Percentiles rank a stretch among this genome's conserved stretches.
Evolutionary conservation across 495 filamentous ascomycete species (phyloP).

Genomic region (Penicillium riverlandense): DNA sequence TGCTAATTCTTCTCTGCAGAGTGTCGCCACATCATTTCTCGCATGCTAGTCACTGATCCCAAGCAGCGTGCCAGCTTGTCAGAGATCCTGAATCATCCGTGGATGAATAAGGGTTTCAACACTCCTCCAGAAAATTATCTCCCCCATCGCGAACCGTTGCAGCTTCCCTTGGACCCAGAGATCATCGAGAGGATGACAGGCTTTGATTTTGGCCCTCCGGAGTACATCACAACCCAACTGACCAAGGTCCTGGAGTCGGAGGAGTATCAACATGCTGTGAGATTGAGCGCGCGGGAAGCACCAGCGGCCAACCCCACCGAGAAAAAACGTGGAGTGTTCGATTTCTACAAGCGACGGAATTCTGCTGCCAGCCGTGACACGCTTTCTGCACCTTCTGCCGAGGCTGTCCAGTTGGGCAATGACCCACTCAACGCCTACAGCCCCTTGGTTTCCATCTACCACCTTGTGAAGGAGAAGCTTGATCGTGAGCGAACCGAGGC

Average conservation of each 20-base stretch:
- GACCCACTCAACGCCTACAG: conserved; percentile 93
- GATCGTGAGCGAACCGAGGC: conserved; percentile 66
- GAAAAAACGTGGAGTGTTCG: conserved; percentile 85
- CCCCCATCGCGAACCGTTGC: conserved; percentile 73
- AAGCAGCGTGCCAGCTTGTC: conserved; percentile 74
- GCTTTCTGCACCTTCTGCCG: conserved; percentile 75
- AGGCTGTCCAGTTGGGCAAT: conserved; percentile 71
- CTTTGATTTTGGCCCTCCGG: conserved; percentile 90
- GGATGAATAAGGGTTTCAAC: conserved; percentile 92
- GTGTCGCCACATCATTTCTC: conserved; percentile 85
- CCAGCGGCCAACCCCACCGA: conserved; percentile 62
- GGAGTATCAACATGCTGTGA: conserved; percentile 80
- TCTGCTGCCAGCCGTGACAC: conserved; percentile 81
- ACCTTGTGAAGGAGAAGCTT: conserved; percentile 89
- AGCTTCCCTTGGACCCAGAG: conserved; percentile 73
- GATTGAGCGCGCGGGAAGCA: conserved; percentile 58
- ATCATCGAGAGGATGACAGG: conserved; percentile 92
- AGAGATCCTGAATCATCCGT: conserved; percentile 95
- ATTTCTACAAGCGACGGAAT: conserved; percentile 94
- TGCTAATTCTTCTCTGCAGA: conserved; percentile 43
- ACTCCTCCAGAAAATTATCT: conserved; percentile 85
- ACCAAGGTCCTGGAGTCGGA: conserved; percentile 81
- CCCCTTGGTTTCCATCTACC: conserved; percentile 90
- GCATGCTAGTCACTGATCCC: conserved; percentile 96
- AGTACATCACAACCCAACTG: conserved; percentile 73